Evolutionary conservation across 73 alveolate genomes (phyloP), one percentile per base, ranked within the genome.

Genomic region (Tetrahymena borealis): DNA sequence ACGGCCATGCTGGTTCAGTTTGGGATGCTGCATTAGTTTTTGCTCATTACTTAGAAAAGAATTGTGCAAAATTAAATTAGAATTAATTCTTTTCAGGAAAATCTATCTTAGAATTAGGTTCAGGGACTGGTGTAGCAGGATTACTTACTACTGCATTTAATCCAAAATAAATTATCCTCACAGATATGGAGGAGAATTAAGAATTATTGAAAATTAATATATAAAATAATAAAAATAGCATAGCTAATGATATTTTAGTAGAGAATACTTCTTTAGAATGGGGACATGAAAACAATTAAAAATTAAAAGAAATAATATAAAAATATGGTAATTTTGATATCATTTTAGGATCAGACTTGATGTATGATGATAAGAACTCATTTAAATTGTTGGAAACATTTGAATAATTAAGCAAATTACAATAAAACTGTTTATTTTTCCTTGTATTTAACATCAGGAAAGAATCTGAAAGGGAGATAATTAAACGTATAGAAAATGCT

Each of bases 21-120:
- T 60, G 85, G 85, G 85, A 60, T 60, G 85, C 85, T 18, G 85
- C 85, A 60, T n/a, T 60, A 60, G 85, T 60, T 60, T 60, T 60
- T 60, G 85, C 85, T n/a, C 85, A 60, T 60, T 60, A 60, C 85
- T 60, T 60, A n/a, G 85, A 60, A 60, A 60, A 60, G 28, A 60
- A 60, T 60, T 60, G 10, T 60, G 85, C 9, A 15, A 60, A 60
- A 28, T 24, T 60, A 18, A 2, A 60, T n/a, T 15, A 60, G 37
- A 3, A 0, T 24, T 32, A 35, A 0, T 5, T 60, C 18, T 60
- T 60, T 60, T 4, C 3, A 15, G 85, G 85, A 2, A 60, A 60
- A 60, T 60, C 38, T 15, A 60, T 60, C 9, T 28, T 60, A 6
- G 85, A 60, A 60, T 60, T 60, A 9, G 85, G 85, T 1, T 60